A percentile compares a stretch with the other conserved stretches of the same genome.
Conservation (phyloP, 768 basidiomycete genomes). For the Amanita fuliginea region DNA sequence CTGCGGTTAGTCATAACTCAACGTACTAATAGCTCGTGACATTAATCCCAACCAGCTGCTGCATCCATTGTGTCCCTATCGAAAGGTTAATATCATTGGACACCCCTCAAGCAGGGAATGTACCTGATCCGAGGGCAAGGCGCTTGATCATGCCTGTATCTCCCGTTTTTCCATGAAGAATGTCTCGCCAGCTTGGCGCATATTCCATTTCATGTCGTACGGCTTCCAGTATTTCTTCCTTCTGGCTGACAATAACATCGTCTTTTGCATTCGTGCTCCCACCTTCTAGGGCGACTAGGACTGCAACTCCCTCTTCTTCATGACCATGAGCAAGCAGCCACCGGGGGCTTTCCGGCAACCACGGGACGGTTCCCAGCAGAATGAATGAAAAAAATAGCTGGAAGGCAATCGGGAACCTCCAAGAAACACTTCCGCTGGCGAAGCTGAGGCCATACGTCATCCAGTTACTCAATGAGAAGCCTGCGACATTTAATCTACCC, state of each 20-base stretch:
- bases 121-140: constrained; percentile 31
- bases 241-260: constrained; percentile 25
- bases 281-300: constrained; percentile 34
- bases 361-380: constrained; percentile 32
- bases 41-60: constrained; percentile 39
- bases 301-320: constrained; percentile 27
- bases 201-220: constrained; percentile 30
- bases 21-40: constrained; percentile 41
- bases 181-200: constrained; percentile 29
- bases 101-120: neutral
- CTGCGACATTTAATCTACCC: constrained; percentile 37
- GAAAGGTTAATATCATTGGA: neutral
- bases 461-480: constrained; percentile 41
- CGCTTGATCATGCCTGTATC: constrained; percentile 35
- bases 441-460: constrained; percentile 44
- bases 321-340: constrained; percentile 38
- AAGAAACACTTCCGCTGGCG: constrained; percentile 28
- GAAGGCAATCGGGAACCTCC: constrained; percentile 42
- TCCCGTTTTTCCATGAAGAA: constrained; percentile 28
- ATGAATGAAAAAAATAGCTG: constrained; percentile 36
- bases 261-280: constrained; percentile 22
- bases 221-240: constrained; percentile 31
- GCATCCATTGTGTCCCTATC: constrained; percentile 40
- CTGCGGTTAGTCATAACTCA: neutral
- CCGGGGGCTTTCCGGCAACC: constrained; percentile 37